Evolutionary conservation across 2,329 filamentous ascomycete genomes (phyloP), one percentile per base, ranked within the genome.

Genomic region (Hymenoscyphus repandus): DNA sequence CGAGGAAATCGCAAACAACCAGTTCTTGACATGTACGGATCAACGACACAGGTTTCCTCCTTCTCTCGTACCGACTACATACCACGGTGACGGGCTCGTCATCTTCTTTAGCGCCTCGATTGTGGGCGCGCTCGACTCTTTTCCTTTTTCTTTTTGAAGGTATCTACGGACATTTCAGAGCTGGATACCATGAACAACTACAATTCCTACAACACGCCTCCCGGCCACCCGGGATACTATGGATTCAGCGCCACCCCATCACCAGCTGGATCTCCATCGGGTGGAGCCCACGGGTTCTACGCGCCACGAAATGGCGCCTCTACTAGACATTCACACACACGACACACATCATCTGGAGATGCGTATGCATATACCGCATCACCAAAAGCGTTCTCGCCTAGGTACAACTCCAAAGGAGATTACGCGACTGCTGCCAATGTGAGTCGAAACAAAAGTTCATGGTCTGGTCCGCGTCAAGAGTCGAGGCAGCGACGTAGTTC

Each of bases 361-460:
- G 58, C 58, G 9, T 64, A 59, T 47, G 59, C 57, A 33, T 59
- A 58, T 47, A 59, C 58, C 7, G 50, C 52, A 37, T 55, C 58
- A 27, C 54, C 55, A 44, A 51, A 56, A 39, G 54, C 62, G 15
- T 67, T 67, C 52, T 67, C 64, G 27, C 66, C 66, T 41, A 62
- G 66, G 55, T 68, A 65, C 57, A 66, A 62, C 52, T 66, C 64
- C 44, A 64, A 56, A 52, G 66, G 66, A 58, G 54, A 65, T 50
- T 68, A 68, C 56, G 62, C 65, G 51, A 68, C 66, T 59, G 62
- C 63, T 62, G 63, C 66, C 58, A 66, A 67, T 66, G 64, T 67
- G 64, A 66, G 64, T 66, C 62, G 64, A 64, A 66, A 65, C 52
- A 49, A 64, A 62, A 62, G 58, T 64, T 64, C 62, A 58, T 64